phyloP scores from a whole-genome alignment of 805 yeast genomes.

The Tetrapisispora namnaoensis region DNA sequence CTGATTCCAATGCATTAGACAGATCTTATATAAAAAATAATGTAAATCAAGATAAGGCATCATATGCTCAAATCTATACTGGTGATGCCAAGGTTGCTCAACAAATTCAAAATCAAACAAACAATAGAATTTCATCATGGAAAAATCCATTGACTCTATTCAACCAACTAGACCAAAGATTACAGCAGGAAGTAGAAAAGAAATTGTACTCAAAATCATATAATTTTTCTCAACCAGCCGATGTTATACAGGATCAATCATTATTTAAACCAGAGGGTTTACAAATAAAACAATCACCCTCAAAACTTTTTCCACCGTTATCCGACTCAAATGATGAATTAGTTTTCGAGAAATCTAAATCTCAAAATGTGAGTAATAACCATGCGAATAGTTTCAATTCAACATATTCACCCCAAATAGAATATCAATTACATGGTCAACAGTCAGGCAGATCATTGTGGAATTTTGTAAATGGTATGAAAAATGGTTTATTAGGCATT shows the following conservation, averaged over 20 bases:
- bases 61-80: too few species aligned
- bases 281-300: not conserved
- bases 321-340: conserved; percentile 5
- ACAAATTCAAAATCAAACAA: not conserved
- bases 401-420: not conserved
- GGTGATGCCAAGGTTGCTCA: not conserved
- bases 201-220: conserved; percentile 30
- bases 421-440: not conserved
- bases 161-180: conserved; percentile 57
- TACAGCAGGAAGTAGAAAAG: conserved; percentile 58
- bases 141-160: conserved; percentile 50
- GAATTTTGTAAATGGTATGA: conserved; percentile 44
- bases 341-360: not conserved
- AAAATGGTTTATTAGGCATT: conserved; percentile 32
- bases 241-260: not conserved
- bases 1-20: not conserved
- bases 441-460: conserved; percentile 30
- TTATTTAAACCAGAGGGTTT: not conserved
- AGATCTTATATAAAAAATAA: too few species aligned
- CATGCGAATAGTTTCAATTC: not conserved
- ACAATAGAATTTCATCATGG: conserved; percentile 28
- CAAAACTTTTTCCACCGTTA: conserved; percentile 4
- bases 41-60: too few species aligned
- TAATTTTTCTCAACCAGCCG: not conserved
- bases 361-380: conserved; percentile 1